Evolutionary conservation across 495 filamentous ascomycete genomes (phyloP).

Genomic region (Pseudomonodictys pantanalensis): DNA sequence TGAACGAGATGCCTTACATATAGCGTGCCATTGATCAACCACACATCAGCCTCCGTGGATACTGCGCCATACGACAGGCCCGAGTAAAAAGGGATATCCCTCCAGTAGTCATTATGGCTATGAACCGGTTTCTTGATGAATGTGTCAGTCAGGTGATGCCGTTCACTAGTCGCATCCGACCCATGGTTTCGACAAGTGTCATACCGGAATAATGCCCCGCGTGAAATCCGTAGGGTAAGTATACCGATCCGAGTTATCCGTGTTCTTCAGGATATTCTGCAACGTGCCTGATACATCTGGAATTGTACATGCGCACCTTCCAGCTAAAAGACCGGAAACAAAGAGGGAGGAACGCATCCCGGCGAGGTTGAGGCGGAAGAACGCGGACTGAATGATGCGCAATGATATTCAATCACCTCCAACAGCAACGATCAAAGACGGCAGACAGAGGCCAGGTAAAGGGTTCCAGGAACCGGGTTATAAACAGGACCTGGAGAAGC

Average conservation of each 20-base stretch:
- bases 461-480: not conserved
- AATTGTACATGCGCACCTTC: not conserved
- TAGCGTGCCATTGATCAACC: slow-evolving; percentile 42
- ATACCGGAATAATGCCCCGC: slow-evolving; percentile 40
- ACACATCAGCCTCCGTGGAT: slow-evolving; percentile 43
- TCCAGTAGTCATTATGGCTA: slow-evolving; percentile 46
- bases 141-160: too few relatives aligned
- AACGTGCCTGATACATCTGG: slow-evolving; percentile 32
- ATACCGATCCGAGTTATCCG: slow-evolving; percentile 35
- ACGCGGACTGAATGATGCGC: too few relatives aligned
- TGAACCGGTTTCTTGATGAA: slow-evolving; percentile 40
- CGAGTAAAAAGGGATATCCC: slow-evolving; percentile 41
- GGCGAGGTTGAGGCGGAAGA: not conserved
- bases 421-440: too few relatives aligned
- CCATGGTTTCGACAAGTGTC: not conserved
- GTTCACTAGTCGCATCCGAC: too few relatives aligned
- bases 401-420: too few relatives aligned
- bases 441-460: too few relatives aligned
- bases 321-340: not conserved
- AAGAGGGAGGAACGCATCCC: too few relatives aligned
- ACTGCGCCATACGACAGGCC: slow-evolving; percentile 41
- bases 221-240: slow-evolving; percentile 44
- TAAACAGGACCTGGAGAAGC: not conserved
- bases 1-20: slow-evolving; percentile 34
- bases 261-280: slow-evolving; percentile 41